Evolutionary conservation across 2,329 filamentous ascomycete genomes (phyloP), one percentile per base, ranked within the genome.

Genomic region (Fusarium sp.): DNA sequence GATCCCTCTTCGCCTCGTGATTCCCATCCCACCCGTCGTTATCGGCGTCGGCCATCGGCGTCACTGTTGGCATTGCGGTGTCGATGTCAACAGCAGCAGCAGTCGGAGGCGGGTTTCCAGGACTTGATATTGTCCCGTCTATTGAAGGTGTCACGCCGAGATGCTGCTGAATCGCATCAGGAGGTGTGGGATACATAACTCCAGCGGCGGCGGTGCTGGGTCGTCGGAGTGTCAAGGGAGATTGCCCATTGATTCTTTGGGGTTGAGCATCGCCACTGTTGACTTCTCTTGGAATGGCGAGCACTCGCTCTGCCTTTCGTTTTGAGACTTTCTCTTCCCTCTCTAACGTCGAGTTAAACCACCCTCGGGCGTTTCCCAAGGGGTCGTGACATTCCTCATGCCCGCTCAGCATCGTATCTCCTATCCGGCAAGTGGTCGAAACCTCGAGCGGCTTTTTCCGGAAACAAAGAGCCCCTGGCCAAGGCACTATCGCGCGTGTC

Each of bases 181-280:
- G 92, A 2, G 92, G 92, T 7, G 92, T 94, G 10, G 91, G 92
- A 78, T 94, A 94, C 81, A 94, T 90, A 2, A 88, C 86, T 46
- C 88, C 87, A 27, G 84, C 81, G 7, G 83, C 81, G 14, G 83
- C 79, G 8, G 83, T 85, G 72, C 85, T 87, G 40, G 87, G 81
- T 74, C 88, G 84, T 70, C 89, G 85, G 8, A 88, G 75, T 17
- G 84, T 83, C 22, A 87, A 73, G 8, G 89, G 87, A 9, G 90
- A 90, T 58, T 88, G 84, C 2, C 85, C 87, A 70, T 84, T 88
- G 27, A 85, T 75, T 60, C 73, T 80, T 80, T 83, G 66, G 80
- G 84, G 27, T 81, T 81, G 74, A 82, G 86, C 80, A 77, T 72
- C 88, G 83, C 57, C 80, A 78, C 40, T 85, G 79, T 75, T 81